Evolutionary conservation across 345 rosid genomes (phyloP).

Genomic region (Eutrema yunnanense): DNA sequence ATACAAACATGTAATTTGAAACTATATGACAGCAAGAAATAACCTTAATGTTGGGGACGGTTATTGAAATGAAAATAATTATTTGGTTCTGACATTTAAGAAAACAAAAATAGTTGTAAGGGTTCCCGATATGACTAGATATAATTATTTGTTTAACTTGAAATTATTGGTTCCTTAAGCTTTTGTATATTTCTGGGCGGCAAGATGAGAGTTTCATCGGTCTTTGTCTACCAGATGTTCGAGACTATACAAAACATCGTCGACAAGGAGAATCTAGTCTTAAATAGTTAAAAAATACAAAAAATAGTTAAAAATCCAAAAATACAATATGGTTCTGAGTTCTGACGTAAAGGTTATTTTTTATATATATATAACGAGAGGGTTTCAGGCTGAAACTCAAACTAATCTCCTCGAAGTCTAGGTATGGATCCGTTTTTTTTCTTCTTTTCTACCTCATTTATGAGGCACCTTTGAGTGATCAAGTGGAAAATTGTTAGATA

Average conservation of each 20-base stretch:
- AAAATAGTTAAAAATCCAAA: too few relatives aligned
- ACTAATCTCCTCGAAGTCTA: too few relatives aligned
- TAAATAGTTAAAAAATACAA: not conserved
- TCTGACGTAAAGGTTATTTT: too few relatives aligned
- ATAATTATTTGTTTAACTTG: not conserved
- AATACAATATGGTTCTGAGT: too few relatives aligned
- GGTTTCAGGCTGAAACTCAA: too few relatives aligned
- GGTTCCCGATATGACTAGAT: not conserved
- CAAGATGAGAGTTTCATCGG: not conserved
- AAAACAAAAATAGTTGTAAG: not conserved
- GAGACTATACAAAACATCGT: constrained; percentile 1
- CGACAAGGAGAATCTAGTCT: constrained; percentile 6
- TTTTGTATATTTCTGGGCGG: not conserved
- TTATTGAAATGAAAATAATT: not conserved
- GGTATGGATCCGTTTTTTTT: too few relatives aligned
- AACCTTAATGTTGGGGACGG: not conserved
- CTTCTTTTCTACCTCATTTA: too few relatives aligned
- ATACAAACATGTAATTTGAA: not conserved
- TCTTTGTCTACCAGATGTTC: constrained; percentile 17
- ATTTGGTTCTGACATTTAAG: not conserved
- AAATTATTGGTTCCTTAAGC: not conserved
- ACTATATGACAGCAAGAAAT: not conserved
- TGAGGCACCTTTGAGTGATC: too few relatives aligned
- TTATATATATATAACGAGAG: too few relatives aligned
- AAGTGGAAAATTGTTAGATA: too few relatives aligned